Evolutionary conservation across 441 rosid species (phyloP).

Genomic region (Gossypium schwendimanii): DNA sequence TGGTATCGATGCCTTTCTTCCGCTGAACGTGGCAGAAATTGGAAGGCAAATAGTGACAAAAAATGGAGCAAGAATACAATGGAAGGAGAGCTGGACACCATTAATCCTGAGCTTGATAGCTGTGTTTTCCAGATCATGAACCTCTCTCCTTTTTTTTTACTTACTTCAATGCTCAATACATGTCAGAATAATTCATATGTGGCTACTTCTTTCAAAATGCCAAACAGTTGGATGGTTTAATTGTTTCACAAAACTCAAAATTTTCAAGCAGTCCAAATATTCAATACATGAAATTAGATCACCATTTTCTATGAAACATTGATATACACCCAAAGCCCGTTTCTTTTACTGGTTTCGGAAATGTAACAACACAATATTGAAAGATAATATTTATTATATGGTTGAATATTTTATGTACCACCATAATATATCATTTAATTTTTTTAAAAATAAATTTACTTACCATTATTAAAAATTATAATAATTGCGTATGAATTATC

Average conservation of each 20-base stretch:
- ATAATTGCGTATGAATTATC: too few species aligned
- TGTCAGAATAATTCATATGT: background rate
- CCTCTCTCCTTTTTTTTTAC: background rate
- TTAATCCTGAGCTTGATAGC: constrained; percentile 3
- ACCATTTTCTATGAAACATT: background rate
- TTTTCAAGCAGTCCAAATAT: background rate
- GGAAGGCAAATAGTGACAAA: constrained; percentile 39
- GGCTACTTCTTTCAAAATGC: background rate
- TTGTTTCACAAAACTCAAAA: background rate
- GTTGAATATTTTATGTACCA: too few species aligned
- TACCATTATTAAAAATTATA: too few species aligned
- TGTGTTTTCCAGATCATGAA: background rate
- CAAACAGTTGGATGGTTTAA: background rate
- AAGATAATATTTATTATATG: too few species aligned
- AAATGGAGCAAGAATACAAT: constrained; percentile 22
- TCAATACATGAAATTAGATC: background rate
- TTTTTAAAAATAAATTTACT: too few species aligned
- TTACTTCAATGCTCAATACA: background rate
- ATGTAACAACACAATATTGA: too few species aligned
- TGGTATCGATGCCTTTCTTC: constrained; percentile 21
- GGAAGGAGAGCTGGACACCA: constrained; percentile 40
- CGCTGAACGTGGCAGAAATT: constrained; percentile 35
- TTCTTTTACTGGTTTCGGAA: background rate
- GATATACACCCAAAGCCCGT: background rate
- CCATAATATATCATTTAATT: too few species aligned